Base-by-base conservation (phyloP, 306 rosid genomes). In the Boehmeria nivea region DNA sequence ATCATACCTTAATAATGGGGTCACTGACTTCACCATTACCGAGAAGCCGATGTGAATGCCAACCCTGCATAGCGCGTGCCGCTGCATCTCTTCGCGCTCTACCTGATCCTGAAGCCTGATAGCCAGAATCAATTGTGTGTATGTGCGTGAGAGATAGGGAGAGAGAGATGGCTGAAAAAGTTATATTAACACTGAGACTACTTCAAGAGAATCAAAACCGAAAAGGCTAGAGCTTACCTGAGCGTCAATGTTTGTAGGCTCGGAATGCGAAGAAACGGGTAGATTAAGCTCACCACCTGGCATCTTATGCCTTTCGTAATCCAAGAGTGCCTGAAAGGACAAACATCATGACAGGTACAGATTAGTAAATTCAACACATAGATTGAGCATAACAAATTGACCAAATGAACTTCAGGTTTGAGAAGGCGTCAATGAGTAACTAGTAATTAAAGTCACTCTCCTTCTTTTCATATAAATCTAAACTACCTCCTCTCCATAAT, bases 11-110 rank as follows among this genome's bases (percentile, higher is more conserved):
- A 43, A 87, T 85, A 59, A 87, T 81, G 21, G 99, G 99, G 61
- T 87, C 99, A 68, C 94, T 81, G 65, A 87, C 96, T 87, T 87
- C 96, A 63, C 96, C 99, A 53, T 85, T 83, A 66, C 94, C 95
- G 50, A 85, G 87, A 72, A 93, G 84, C 57, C 95, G 94, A 43
- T 90, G 95, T 16, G 99, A 93, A 68, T 93, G 99, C 99, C 99
- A 88, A 68, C 99, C 96, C 61, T 86, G 96, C 99, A 93, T 93
- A 54, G 99, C 99, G 43, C 96, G 93, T 73, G 96, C 86, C 13
- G 99, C 99, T 62, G 99, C 96, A 76, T 85, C 89, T 68, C 99
- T 83, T 48, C 96, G 83, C 57, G 96, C 89, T 81, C 99, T 83
- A 50, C 96, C 99, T 25, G 94, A 73, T 46, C 83, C 89, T 33